Base-by-base conservation (phyloP, 768 basidiomycete genomes). In the Russula griseocarnosa region DNA sequence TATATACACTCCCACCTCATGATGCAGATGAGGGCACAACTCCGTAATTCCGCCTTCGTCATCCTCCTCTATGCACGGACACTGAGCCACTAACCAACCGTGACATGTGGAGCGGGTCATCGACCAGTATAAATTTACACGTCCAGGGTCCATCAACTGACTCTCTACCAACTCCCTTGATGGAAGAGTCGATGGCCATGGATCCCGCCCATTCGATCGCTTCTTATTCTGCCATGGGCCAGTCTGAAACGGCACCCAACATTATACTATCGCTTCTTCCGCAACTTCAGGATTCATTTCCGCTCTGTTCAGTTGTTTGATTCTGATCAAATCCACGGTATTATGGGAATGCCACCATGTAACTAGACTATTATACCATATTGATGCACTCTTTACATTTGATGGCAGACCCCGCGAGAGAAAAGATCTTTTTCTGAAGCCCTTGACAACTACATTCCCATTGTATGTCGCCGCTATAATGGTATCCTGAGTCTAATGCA, bases 251-350 rank as follows among this genome's bases (percentile, higher is more conserved):
- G 58, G 34, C 22, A 16, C 16, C 13, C 8, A 2, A 28, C 32
- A 3, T 22, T 22, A 5, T 11, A 26, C 30, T 6, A 42, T 26
- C 5, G 18, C 13, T n/a, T 55, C 54, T 3, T 55, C 46, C 9
- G 5, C 10, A 3, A n/a, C 10, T 18, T 54, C 20, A 9, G 36
- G 44, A 3, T 16, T 28, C 32, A 0, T 14, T 7, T 20, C 46
- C 53, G 54, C 3, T 10, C 44, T 18, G 0, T 65, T 5, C 38
- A 50, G 30, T 13, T 61, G 10, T 36, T 65, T 50, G 6, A 65
- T 9, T 60, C 63, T 11, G 59, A 61, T 20, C 54, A 65, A 52
- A 32, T 65, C 13, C 59, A 14, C 47, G 63, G 55, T 65, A 65
- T 13, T 51, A 56, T 14, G 56, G 52, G 40, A 13, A 52, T 13